Conservation (phyloP, 192 early-diverging fungal species). For the Gorgonomyces haynaldii region DNA sequence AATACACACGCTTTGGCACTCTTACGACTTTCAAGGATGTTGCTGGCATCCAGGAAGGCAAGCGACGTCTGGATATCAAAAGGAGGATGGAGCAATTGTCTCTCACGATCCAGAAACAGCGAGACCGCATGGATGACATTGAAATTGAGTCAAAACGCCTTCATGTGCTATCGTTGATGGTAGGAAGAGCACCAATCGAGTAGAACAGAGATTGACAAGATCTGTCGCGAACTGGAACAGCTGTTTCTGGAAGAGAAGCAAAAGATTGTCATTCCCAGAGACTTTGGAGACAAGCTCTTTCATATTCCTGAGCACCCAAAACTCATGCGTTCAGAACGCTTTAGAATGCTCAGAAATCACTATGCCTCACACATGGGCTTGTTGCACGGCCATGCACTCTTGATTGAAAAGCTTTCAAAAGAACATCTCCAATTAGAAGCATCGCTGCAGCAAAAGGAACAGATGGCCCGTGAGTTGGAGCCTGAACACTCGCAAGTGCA, state of each 20-base stretch:
- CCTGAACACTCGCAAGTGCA: no score
- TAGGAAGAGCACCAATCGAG: conserved; percentile 1
- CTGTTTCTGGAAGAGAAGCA: not conserved
- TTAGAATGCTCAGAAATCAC: conserved; percentile 2
- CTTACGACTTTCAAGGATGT: conserved; percentile 2
- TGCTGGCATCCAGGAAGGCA: not conserved
- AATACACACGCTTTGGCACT: conserved; percentile 1
- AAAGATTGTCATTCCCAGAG: not conserved
- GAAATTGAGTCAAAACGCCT: not conserved
- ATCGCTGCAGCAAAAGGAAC: no score
- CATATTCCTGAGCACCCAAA: not conserved
- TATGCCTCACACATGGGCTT: conserved; percentile 1
- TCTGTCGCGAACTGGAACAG: not conserved
- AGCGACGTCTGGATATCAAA: not conserved
- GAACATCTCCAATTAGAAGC: no score
- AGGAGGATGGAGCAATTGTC: not conserved
- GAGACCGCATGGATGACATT: not conserved
- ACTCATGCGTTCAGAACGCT: not conserved
- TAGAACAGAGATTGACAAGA: conserved; percentile 2
- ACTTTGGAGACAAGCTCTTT: not conserved
- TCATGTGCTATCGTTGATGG: not conserved
- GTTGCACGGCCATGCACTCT: no score
- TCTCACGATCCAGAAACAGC: not conserved
- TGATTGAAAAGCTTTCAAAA: no score
- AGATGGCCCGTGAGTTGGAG: no score